Percentiles rank a stretch among this genome's conserved stretches.
Evolutionary conservation across 225 moss, liverwort and hornwort species (phyloP).

Genomic region (Bryum argenteum): DNA sequence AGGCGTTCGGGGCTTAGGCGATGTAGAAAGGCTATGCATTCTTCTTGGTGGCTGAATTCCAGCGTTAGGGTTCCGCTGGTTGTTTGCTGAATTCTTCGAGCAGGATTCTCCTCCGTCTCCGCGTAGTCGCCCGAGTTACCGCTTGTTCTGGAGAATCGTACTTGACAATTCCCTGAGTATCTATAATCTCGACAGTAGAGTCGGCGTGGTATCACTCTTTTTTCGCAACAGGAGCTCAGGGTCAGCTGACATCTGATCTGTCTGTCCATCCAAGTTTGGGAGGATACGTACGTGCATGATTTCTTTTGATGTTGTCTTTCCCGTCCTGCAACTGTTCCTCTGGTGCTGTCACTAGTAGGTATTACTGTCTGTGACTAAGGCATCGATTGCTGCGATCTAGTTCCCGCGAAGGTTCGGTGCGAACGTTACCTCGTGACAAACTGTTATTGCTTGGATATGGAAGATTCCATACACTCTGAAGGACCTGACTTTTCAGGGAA

Average conservation of each 20-base stretch:
- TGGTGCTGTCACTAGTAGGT: neutral
- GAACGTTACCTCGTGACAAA: neutral
- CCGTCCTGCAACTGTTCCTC: neutral
- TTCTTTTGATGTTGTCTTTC: neutral
- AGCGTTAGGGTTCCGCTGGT: slow-evolving; percentile 16
- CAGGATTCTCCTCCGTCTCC: neutral
- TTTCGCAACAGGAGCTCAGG: neutral
- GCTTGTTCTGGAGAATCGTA: neutral
- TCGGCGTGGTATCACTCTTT: neutral
- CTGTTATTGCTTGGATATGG: neutral
- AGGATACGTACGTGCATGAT: neutral
- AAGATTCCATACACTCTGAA: neutral
- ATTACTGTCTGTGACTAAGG: neutral
- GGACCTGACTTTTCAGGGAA: no score
- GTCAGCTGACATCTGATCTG: slow-evolving; percentile 7
- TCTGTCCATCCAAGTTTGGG: neutral
- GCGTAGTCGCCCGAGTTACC: neutral
- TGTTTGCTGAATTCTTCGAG: slow-evolving; percentile 4
- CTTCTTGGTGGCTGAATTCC: slow-evolving; percentile 11
- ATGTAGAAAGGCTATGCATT: neutral
- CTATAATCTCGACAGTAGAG: neutral
- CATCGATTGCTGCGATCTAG: slow-evolving; percentile 7
- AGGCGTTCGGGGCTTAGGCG: slow-evolving; percentile 6
- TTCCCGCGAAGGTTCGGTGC: neutral
- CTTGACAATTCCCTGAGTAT: neutral